A percentile compares a stretch with the other conserved stretches of the same genome.
Conservation (phyloP, 2,329 filamentous ascomycete genomes). For the Dactylellina drechsleri region DNA sequence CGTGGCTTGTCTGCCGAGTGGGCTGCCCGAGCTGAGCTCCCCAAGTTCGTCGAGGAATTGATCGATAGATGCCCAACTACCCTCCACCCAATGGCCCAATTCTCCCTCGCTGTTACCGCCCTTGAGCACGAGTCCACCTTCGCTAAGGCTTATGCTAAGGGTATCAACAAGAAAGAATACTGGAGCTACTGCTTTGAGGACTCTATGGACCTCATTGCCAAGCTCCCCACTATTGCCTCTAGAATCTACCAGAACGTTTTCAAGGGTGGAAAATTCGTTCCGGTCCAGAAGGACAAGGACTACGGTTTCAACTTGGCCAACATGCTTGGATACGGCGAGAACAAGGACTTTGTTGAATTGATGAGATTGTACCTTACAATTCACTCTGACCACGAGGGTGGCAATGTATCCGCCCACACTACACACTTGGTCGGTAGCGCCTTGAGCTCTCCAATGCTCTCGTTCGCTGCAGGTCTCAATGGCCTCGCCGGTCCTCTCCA, state of each 20-base stretch:
- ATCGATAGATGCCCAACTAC: constrained; percentile 99
- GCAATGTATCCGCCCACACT: constrained; percentile 98
- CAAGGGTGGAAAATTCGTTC: constrained; percentile 98
- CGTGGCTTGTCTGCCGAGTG: constrained; percentile 97
- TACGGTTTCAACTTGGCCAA: constrained; percentile 99
- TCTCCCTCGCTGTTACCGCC: constrained; percentile 95
- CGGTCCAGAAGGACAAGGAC: constrained; percentile 98
- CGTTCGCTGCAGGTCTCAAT: constrained; percentile 94
- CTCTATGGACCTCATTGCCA: constrained; percentile 99
- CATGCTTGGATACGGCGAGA: constrained; percentile 95
- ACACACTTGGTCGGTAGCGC: constrained; percentile 97
- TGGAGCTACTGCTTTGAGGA: constrained; percentile 99
- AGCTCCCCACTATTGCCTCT: constrained; percentile 96
- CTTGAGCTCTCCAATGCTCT: constrained; percentile 97
- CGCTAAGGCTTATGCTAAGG: constrained; percentile 98
- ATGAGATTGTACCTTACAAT: constrained; percentile 99
- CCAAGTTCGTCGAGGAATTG: constrained; percentile 98
- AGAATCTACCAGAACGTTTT: constrained; percentile 99
- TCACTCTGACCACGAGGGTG: constrained; percentile 99
- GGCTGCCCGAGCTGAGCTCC: constrained; percentile 95
- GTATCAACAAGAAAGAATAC: constrained; percentile 99
- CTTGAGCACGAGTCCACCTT: constrained; percentile 98
- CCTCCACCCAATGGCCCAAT: constrained; percentile 99
- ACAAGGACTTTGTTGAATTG: constrained; percentile 96
- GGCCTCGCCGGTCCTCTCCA: constrained; percentile 98